Evolutionary conservation across 441 rosid species (phyloP).

Genomic region (Corymbia citriodora): DNA sequence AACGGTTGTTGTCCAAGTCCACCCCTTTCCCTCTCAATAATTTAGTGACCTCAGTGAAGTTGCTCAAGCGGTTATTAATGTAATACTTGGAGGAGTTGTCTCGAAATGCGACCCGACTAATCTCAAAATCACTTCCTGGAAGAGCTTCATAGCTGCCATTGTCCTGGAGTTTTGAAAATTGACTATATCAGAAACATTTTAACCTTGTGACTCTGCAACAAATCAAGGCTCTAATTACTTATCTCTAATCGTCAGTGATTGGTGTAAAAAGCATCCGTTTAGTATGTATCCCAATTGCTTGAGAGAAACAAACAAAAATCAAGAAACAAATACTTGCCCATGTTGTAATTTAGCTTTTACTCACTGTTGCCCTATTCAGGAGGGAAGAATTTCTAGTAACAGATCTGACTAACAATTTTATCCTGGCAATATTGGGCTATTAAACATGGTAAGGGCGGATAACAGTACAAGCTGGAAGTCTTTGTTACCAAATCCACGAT

Average conservation of each 20-base stretch:
- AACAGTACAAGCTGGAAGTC: not conserved
- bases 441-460: not conserved
- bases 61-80: conserved; percentile 72
- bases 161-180: conserved; percentile 42
- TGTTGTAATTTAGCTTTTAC: not conserved
- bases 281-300: not conserved
- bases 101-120: conserved; percentile 87
- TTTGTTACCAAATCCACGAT: conserved; percentile 69
- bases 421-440: not conserved
- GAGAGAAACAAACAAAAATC: not conserved
- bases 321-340: not conserved
- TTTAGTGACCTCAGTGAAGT: conserved; percentile 93
- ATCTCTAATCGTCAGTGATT: not conserved
- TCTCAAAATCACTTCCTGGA: conserved; percentile 83
- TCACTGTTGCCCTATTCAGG: not conserved
- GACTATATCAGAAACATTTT: conserved; percentile 1
- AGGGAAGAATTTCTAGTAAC: not conserved
- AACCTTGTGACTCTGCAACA: not conserved
- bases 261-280: not conserved
- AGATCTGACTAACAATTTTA: not conserved
- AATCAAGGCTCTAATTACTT: not conserved
- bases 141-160: conserved; percentile 78
- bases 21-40: conserved; percentile 89
- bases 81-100: conserved; percentile 95
- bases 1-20: conserved; percentile 94